Base-by-base conservation (phyloP, 2,329 filamentous ascomycete genomes). In the Alternaria ethzedia region DNA sequence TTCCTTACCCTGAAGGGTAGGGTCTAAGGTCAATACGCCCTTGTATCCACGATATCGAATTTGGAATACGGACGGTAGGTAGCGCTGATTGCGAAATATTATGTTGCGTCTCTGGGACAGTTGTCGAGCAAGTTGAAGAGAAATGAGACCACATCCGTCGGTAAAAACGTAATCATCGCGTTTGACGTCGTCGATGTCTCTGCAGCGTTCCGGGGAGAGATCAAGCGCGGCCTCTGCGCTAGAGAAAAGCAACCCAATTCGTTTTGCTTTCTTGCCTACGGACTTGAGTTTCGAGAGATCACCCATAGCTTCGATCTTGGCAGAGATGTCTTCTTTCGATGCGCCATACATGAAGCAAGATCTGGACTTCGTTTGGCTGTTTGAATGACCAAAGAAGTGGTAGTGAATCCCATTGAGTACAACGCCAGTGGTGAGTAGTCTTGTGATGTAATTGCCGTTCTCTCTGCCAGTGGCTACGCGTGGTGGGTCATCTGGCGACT, bases 1-100 rank as follows among this genome's bases (percentile, higher is more conserved):
- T 15, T 70, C 65, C 49, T 67, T 62, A 12, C 69, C 64, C 49
- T 70, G 71, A 43, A 83, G 65, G 36, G 70, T 74, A 6, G 75
- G 77, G 54, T 83, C 80, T 13, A 81, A 47, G 11, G 76, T 82
- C 30, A 83, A 73, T 6, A 82, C 80, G 2, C 81, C 81, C 58
- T 83, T 83, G 63, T 83, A 83, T 3, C 82, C 82, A 3, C 78
- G 75, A 66, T 83, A 83, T 28, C 80, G 70, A 25, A 83, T 82
- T 61, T 83, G 80, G 57, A 79, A 80, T 5, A 82, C 81, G 0
- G 79, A 81, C 11, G 81, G 81, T 6, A 71, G 70, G 60, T 83
- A 83, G 26, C 75, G 68, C 26, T 64, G 62, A 47, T 82, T 76
- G 13, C 81, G 74, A 68, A 78, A 81, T 5, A 74, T 59, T 10